These are phyloP conservation scores for Penicillium hesseltinei DNA, from an alignment of 2,329 filamentous ascomycete genomes.

Conservation along the genomic window DNA sequence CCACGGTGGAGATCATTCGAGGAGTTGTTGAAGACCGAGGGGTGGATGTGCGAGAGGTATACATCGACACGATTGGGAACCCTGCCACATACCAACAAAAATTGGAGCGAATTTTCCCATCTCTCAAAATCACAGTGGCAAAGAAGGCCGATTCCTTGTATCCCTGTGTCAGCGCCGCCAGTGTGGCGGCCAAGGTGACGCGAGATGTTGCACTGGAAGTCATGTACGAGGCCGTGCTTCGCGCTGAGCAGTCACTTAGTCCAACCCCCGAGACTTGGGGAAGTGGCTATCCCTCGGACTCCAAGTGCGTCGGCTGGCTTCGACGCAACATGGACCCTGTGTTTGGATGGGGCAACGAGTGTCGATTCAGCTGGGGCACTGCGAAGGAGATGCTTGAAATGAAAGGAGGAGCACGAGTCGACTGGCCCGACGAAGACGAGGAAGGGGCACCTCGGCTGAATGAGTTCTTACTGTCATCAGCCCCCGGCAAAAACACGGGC, in stretches of 20 bases:
- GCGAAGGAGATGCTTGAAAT: conserved; percentile 87
- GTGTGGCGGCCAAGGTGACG: conserved; percentile 94
- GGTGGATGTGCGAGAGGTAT: conserved; percentile 84
- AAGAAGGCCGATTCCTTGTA: conserved; percentile 93
- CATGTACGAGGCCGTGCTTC: conserved; percentile 60
- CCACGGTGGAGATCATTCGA: conserved; percentile 77
- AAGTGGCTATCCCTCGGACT: conserved; percentile 89
- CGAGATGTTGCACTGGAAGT: conserved; percentile 84
- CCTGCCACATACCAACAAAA: conserved; percentile 81
- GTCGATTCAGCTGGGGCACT: conserved; percentile 93
- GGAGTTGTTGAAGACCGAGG: conserved; percentile 68
- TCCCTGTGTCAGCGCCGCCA: conserved; percentile 88
- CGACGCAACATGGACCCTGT: conserved; percentile 83
- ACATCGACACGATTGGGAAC: conserved; percentile 89
- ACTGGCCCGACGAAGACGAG: conserved; percentile 78
- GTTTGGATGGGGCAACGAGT: conserved; percentile 93
- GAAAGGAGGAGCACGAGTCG: conserved; percentile 70
- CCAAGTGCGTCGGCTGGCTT: conserved; percentile 76
- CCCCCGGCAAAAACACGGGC: conserved; percentile 44
- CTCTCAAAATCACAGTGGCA: conserved; percentile 69
- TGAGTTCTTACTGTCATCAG: conserved; percentile 64
- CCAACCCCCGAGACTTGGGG: conserved; percentile 64
- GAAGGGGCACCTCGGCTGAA: conserved; percentile 65
- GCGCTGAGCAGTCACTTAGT: conserved; percentile 28
- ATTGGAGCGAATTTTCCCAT: conserved; percentile 80